These are phyloP conservation scores for Apiospora pterosperma DNA, from an alignment of 2,329 filamentous ascomycete genomes.

Conservation along the genomic window DNA sequence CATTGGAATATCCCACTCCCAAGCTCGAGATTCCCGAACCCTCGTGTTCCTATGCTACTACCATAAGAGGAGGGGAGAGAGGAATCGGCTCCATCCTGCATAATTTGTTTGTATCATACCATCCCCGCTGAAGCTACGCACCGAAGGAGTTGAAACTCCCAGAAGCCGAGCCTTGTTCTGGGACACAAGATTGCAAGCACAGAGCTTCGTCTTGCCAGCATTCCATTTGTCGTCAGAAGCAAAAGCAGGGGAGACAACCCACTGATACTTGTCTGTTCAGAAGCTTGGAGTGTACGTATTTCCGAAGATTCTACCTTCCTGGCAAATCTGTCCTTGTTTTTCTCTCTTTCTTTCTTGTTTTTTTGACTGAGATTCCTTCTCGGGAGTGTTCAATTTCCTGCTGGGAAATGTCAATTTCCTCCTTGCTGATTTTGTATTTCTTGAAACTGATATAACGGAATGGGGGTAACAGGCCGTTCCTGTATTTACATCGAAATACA, in stretches of 20 bases:
- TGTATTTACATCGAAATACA: conserved; percentile 40
- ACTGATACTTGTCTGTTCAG: not conserved
- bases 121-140: conserved; percentile 5
- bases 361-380: conserved; percentile 5
- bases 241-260: conserved; percentile 1
- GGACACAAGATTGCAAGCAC: conserved; percentile 48
- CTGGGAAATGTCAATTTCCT: not conserved
- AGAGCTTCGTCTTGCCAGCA: conserved; percentile 58
- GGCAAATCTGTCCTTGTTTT: conserved; percentile 15
- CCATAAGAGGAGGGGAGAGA: conserved; percentile 1
- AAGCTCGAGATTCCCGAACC: not conserved
- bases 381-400: not conserved
- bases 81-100: not conserved
- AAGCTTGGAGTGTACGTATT: conserved; percentile 54
- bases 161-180: conserved; percentile 9
- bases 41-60: not conserved
- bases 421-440: conserved; percentile 13
- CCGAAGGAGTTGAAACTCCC: conserved; percentile 3
- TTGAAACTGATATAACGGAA: conserved; percentile 31
- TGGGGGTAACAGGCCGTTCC: conserved; percentile 33
- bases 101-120: conserved; percentile 21
- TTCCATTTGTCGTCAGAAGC: conserved; percentile 6
- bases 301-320: conserved; percentile 29
- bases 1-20: not conserved
- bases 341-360: conserved; percentile 15